phyloP scores from a whole-genome alignment of 257 asterid genomes.

The Nicotiana otophora region DNA sequence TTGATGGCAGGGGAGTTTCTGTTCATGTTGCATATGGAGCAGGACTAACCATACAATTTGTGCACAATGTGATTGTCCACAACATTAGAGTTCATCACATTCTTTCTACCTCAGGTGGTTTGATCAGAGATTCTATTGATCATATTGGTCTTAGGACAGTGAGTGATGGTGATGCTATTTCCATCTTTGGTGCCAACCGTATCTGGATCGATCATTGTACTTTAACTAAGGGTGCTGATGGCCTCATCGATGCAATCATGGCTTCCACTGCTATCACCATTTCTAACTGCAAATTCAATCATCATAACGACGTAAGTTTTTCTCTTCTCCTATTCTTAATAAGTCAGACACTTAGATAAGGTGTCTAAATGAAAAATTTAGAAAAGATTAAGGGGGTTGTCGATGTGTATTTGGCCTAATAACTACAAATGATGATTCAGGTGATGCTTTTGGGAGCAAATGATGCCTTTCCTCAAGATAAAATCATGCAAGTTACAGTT shows the following conservation, averaged over 20 bases:
- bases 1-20: conserved; percentile 65
- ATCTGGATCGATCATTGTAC: conserved; percentile 77
- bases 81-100: conserved; percentile 57
- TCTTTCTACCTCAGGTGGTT: conserved; percentile 39
- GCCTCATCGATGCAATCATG: conserved; percentile 67
- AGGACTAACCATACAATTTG: conserved; percentile 64
- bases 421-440: conserved; percentile 22
- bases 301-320: conserved; percentile 62
- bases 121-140: conserved; percentile 47
- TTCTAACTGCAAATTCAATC: conserved; percentile 85
- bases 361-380: background rate
- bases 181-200: conserved; percentile 46
- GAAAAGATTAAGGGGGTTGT: background rate
- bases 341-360: background rate
- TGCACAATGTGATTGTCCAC: conserved; percentile 59
- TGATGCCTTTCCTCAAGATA: conserved; percentile 40
- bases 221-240: conserved; percentile 46
- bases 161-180: conserved; percentile 76
- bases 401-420: background rate
- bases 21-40: conserved; percentile 72
- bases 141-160: conserved; percentile 58
- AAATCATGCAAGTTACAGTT: conserved; percentile 68
- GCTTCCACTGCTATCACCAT: conserved; percentile 88
- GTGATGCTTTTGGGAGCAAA: conserved; percentile 82
- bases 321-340: background rate